Percentiles rank a stretch among this genome's conserved stretches.
phyloP scores from a whole-genome alignment of 1,139 yeast species.

The Kodamaea ohmeri region DNA sequence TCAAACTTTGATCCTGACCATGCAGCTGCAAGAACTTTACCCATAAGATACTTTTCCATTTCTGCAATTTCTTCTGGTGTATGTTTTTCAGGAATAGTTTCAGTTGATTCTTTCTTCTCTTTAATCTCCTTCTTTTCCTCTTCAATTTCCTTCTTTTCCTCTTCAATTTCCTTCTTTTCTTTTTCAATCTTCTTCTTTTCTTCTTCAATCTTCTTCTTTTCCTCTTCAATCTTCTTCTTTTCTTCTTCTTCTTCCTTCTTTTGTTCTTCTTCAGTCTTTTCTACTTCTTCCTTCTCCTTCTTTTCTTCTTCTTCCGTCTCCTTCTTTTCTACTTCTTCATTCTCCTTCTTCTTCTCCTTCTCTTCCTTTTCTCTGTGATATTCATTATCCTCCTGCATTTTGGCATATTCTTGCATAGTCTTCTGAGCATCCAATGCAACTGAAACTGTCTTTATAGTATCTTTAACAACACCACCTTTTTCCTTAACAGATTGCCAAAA shows the following conservation, averaged over 20 bases:
- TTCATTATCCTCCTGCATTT: conserved; percentile 61
- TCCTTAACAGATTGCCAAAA: conserved; percentile 82
- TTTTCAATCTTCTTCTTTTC: conserved; percentile 14
- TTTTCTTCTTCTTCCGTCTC: conserved; percentile 15
- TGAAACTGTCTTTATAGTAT: conserved; percentile 80
- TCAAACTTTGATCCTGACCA: conserved; percentile 95
- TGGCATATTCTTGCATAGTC: conserved; percentile 79
- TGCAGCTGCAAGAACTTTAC: conserved; percentile 90
- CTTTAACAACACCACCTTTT: conserved; percentile 80
- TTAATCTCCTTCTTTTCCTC: too few species aligned
- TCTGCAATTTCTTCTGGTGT: conserved; percentile 81
- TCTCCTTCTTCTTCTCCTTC: conserved; percentile 11
- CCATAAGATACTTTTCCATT: conserved; percentile 81
- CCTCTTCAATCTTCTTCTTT: conserved; percentile 1
- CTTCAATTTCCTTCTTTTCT: too few species aligned
- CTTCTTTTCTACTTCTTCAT: conserved; percentile 35
- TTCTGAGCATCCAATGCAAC: conserved; percentile 88
- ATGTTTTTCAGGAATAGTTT: conserved; percentile 48
- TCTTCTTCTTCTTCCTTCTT: conserved; percentile 8
- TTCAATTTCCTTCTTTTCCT: too few species aligned
- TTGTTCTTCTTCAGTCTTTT: conserved; percentile 9
- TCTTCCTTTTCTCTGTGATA: conserved; percentile 43
- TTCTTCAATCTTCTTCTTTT: conserved; percentile 8
- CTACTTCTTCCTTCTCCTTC: conserved; percentile 7
- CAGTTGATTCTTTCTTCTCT: too few species aligned